Evolutionary conservation across 2,329 filamentous ascomycete species (phyloP).

Genomic region (Tolypocladium tropicale): DNA sequence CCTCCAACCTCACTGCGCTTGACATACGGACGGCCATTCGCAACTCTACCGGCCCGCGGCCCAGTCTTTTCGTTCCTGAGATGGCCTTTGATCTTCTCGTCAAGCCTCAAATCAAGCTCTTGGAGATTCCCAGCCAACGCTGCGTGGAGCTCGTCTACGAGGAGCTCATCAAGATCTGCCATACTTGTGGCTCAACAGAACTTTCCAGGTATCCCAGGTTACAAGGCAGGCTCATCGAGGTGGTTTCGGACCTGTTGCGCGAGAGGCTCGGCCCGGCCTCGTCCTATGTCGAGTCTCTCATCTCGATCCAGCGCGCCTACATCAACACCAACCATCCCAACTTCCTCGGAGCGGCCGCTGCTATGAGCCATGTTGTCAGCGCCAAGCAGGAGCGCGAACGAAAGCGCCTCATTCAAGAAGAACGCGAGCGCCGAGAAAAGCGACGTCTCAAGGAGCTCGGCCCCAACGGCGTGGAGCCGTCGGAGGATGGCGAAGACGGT

Average conservation of each 20-base stretch:
- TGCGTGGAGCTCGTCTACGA: conserved; percentile 98
- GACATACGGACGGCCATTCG: conserved; percentile 96
- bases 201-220: conserved; percentile 83
- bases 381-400: conserved; percentile 92
- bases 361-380: conserved; percentile 93
- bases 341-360: conserved; percentile 90
- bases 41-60: conserved; percentile 92
- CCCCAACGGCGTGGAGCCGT: conserved; percentile 63
- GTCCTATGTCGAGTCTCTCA: conserved; percentile 87
- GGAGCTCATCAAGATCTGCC: conserved; percentile 98
- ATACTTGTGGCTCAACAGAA: conserved; percentile 94
- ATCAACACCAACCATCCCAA: conserved; percentile 99
- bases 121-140: conserved; percentile 89
- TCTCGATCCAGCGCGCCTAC: conserved; percentile 94
- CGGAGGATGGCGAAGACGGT: conserved; percentile 53
- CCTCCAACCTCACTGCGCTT: conserved; percentile 83
- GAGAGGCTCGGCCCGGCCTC: conserved; percentile 87
- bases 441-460: conserved; percentile 75
- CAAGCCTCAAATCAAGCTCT: conserved; percentile 94
- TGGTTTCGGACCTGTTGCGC: conserved; percentile 88
- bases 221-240: conserved; percentile 95
- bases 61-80: conserved; percentile 93
- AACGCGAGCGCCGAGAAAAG: conserved; percentile 76
- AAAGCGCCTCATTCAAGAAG: conserved; percentile 68
- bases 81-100: conserved; percentile 95